A percentile compares a stretch with the other conserved stretches of the same genome.
phyloP scores from a whole-genome alignment of 2,329 filamentous ascomycete species.

The Capronia americana region DNA sequence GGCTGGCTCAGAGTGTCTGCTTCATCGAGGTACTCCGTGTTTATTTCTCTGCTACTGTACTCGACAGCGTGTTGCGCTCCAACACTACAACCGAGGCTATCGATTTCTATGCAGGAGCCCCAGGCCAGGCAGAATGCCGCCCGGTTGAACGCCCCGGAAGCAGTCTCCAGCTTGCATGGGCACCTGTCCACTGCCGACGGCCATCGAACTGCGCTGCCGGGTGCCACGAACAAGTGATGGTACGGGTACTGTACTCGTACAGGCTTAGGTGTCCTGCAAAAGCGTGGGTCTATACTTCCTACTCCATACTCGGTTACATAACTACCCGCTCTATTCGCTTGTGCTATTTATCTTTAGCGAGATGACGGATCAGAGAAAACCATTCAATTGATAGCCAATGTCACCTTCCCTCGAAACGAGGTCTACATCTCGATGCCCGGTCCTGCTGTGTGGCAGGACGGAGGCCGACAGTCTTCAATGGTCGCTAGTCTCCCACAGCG shows the following conservation, averaged over 20 bases:
- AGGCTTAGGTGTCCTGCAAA: not conserved
- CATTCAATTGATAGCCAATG: not conserved
- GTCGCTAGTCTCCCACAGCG: too few relatives aligned
- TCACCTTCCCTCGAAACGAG: conserved; percentile 6
- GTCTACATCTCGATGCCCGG: too few relatives aligned
- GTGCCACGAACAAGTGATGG: not conserved
- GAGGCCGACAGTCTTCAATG: too few relatives aligned
- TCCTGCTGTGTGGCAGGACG: not conserved
- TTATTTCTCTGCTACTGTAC: too few relatives aligned
- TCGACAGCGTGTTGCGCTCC: too few relatives aligned
- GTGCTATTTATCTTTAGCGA: conserved; percentile 7
- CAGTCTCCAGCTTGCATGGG: not conserved
- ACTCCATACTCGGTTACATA: not conserved
- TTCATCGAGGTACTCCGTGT: too few relatives aligned
- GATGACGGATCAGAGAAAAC: not conserved
- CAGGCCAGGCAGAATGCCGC: not conserved
- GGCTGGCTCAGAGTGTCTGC: too few relatives aligned
- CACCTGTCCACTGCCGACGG: not conserved
- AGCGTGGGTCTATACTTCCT: not conserved
- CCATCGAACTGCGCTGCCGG: not conserved
- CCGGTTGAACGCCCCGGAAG: not conserved
- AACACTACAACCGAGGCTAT: too few relatives aligned
- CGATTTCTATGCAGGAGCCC: too few relatives aligned
- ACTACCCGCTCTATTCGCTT: not conserved
- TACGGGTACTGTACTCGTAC: too few relatives aligned